phyloP scores from a whole-genome alignment of 2,329 filamentous ascomycete species.

The Paraphaeosphaeria minitans region DNA sequence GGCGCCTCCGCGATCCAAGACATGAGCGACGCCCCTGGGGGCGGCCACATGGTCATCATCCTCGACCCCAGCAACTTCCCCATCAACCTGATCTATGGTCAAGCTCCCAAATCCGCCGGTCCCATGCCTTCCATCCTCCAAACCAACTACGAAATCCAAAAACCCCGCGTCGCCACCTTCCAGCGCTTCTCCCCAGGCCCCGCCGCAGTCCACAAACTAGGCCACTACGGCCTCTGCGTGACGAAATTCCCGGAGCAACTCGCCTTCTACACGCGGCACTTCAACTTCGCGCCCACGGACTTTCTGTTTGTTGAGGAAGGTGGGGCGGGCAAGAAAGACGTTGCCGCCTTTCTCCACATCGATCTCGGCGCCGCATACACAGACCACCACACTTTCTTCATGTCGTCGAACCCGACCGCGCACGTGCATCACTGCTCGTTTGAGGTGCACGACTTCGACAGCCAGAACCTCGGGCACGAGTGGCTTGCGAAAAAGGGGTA shows the following conservation, averaged over 20 bases:
- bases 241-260: constrained; percentile 44
- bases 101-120: constrained; percentile 51
- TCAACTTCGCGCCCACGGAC: constrained; percentile 56
- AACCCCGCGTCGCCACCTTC: constrained; percentile 56
- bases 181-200: constrained; percentile 60
- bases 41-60: constrained; percentile 56
- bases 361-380: constrained; percentile 56
- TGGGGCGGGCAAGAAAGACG: constrained; percentile 35
- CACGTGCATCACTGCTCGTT: constrained; percentile 72
- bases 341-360: constrained; percentile 60
- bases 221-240: constrained; percentile 55
- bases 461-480: constrained; percentile 71
- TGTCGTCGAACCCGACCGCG: constrained; percentile 44
- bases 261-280: constrained; percentile 53
- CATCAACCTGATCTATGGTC: constrained; percentile 63
- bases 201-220: constrained; percentile 56
- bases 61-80: constrained; percentile 60
- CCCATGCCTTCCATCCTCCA: constrained; percentile 56
- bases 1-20: constrained; percentile 57
- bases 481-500: constrained; percentile 69
- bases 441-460: constrained; percentile 72
- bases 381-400: constrained; percentile 64
- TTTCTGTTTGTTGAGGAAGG: constrained; percentile 45
- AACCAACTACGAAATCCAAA: constrained; percentile 50
- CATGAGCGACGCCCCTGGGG: constrained; percentile 58